Conservation (phyloP, 106 monocot genomes). For the Acanthochlamys bracteata region DNA sequence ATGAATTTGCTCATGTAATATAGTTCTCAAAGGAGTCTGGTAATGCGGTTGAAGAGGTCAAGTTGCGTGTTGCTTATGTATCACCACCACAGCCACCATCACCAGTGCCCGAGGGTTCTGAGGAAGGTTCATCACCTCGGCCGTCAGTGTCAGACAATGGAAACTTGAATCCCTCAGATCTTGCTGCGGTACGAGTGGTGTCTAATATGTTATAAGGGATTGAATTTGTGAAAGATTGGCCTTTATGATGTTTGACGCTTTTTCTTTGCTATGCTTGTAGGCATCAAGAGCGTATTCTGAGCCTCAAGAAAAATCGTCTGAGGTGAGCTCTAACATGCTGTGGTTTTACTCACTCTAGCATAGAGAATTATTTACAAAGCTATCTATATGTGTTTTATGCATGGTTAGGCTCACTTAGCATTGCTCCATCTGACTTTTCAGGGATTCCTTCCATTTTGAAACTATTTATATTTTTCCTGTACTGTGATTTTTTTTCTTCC, state of each 20-base stretch:
- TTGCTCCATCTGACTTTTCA: no score
- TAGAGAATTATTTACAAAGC: no score
- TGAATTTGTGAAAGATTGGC: background rate
- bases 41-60: constrained; percentile 48
- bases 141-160: constrained; percentile 45
- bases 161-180: constrained; percentile 20
- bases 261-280: constrained; percentile 24
- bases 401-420: no score
- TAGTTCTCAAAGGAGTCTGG: constrained; percentile 63
- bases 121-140: constrained; percentile 52
- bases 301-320: constrained; percentile 41
- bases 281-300: constrained; percentile 21
- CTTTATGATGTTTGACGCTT: background rate
- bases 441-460: no score
- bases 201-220: background rate
- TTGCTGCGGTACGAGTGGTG: constrained; percentile 24
- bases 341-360: no score
- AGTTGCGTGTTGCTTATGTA: constrained; percentile 50
- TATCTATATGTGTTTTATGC: no score
- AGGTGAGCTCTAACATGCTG: constrained; percentile 18
- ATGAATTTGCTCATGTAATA: background rate
- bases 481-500: no score
- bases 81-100: constrained; percentile 61
- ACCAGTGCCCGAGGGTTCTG: constrained; percentile 47
- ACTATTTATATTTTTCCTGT: no score